These are phyloP conservation scores for Stereum hirsutum DNA, from an alignment of 1,284 basidiomycete genomes.

Conservation along the genomic window DNA sequence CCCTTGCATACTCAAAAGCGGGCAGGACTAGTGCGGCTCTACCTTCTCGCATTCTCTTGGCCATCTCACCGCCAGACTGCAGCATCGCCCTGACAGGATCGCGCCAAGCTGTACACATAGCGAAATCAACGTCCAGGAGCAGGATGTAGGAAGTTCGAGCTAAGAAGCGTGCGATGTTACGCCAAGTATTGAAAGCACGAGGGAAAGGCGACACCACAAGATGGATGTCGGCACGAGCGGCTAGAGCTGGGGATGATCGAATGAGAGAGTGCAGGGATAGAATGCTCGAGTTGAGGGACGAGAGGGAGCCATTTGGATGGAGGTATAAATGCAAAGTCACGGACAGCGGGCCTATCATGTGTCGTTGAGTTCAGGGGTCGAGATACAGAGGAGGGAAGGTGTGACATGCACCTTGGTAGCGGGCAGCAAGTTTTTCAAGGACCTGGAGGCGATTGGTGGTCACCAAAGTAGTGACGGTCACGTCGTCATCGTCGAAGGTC, in stretches of 20 bases:
- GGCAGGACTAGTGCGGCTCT: conserved; percentile 66
- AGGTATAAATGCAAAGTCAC: conserved; percentile 64
- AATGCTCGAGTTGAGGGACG: conserved; percentile 28
- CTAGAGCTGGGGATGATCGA: conserved; percentile 51
- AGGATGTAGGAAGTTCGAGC: conserved; percentile 75
- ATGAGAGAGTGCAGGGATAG: conserved; percentile 58
- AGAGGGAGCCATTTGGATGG: conserved; percentile 15
- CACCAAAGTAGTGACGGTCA: conserved; percentile 78
- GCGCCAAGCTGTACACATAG: conserved; percentile 72
- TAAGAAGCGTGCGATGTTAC: conserved; percentile 74
- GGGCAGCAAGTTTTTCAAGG: conserved; percentile 58
- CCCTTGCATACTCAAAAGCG: conserved; percentile 67
- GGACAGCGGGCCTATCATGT: conserved; percentile 64
- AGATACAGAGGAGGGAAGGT: neutral
- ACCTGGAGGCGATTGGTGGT: conserved; percentile 73
- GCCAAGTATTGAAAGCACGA: conserved; percentile 70
- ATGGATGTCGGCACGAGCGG: conserved; percentile 74
- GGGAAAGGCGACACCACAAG: conserved; percentile 72
- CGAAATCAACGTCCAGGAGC: conserved; percentile 87
- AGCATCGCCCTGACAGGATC: conserved; percentile 30
- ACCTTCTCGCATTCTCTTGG: conserved; percentile 34
- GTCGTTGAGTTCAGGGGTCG: neutral
- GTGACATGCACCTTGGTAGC: conserved; percentile 50
- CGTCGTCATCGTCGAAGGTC: conserved; percentile 46
- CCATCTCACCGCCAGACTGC: conserved; percentile 19